Evolutionary conservation across 2,329 filamentous ascomycete species (phyloP), one percentile per base, ranked within the genome.

Genomic region (Hypoxylon sp.): DNA sequence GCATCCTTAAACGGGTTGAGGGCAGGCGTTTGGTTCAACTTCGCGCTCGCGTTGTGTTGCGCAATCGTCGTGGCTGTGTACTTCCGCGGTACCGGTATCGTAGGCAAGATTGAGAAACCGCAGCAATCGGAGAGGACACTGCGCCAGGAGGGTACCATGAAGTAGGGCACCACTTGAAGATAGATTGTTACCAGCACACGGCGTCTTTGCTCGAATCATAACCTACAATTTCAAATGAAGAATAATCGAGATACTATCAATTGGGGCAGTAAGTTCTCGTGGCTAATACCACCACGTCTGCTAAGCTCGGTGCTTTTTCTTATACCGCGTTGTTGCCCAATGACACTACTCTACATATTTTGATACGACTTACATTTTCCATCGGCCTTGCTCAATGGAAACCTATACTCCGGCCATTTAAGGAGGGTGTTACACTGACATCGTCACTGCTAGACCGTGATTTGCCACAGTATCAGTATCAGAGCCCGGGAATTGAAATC

Each of bases 1-100:
- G 73, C 84, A 0, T 84, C 85, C 0, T 74, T 87, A 5, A 70
- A 73, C 11, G 85, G 85, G 0, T 69, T 88, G 3, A 78, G 84
- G 37, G 83, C 82, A 0, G 85, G 80, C 2, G 79, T 79, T 29
- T 88, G 84, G 83, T 81, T 85, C 70, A 85, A 85, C 70, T 84
- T 85, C 69, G 83, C 75, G 1, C 77, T 87, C 9, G 82, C 81
- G 0, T 48, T 84, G 2, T 68, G 76, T 16, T 81, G 83, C 0
- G 70, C 86, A 23, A 46, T 71, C 1, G 74, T 87, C 6, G 83
- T 87, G 0, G 69, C 80, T 7, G 70, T 83, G 2, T 81, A 81
- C 0, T 87, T 88, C 65, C 79, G 84, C 8, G 82, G 83, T 6
- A 81, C 84, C 32, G 85, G 85, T 3, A 81, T 87, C 48, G 80